Base-by-base conservation (phyloP, 1,284 basidiomycete species). In the Apiotrichum montevideense region DNA sequence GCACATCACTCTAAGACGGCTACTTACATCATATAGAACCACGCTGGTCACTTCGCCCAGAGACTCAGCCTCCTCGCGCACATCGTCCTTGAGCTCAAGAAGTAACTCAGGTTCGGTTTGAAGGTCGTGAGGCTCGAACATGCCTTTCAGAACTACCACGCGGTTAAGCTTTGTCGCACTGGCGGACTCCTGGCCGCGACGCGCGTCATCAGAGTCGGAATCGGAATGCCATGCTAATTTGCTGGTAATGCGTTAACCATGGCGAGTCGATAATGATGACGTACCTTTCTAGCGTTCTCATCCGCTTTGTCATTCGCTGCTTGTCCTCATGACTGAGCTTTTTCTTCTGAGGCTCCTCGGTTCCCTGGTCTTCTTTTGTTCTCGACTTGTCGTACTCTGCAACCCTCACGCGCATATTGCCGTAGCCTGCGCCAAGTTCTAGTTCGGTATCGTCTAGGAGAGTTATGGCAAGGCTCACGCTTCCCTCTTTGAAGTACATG, bases 401-500 rank as follows among this genome's bases (percentile, higher is more conserved):
- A 59, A 85, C 84, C 59, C 84, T 79, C 14, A 99, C 92, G 48
- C 76, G 81, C 87, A 98, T 97, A 56, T 84, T 80, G 0, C 77
- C 67, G 82, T 85, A 56, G 70, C 82, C 51, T 81, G 73, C 59
- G 2, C 91, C 92, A n/a, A 94, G 72, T 55, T 93, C 80, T 58
- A 99, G 78, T 72, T 94, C 91, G 0, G 90, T 91, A 61, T 98
- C 95, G 73, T 98, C 94, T 57, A 98, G 80, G 60, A 98, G 80
- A 61, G 82, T 87, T 55, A 92, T 77, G 2, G 94, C 95, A 53
- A 98, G 80, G 10, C 81, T 79, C 14, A 98, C 96, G 35, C 89
- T 93, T 61, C 94, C 95, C 70, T 95, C 91, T 74, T 97, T 97
- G 81, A 98, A 96, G 75, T 90, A 99, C 47, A 97, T 92, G 56